Evolutionary conservation across 768 basidiomycete genomes (phyloP).

Genomic region (Zangia roseola): DNA sequence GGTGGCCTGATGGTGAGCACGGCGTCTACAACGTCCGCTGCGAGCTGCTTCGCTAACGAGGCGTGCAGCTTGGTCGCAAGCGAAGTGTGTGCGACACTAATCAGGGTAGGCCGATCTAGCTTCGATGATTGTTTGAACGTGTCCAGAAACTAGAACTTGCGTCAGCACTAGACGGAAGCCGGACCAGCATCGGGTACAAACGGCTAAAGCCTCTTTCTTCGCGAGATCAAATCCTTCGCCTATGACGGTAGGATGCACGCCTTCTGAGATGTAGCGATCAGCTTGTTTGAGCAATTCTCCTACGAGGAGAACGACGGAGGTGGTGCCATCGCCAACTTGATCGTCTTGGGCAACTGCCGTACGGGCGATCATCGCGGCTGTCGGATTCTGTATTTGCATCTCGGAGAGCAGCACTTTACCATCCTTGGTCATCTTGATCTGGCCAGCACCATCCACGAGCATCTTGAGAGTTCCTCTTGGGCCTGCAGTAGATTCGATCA

Average conservation of each 20-base stretch:
- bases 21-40: slow-evolving; percentile 93
- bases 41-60: slow-evolving; percentile 79
- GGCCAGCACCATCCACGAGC: slow-evolving; percentile 97
- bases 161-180: slow-evolving; percentile 18
- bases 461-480: slow-evolving; percentile 98
- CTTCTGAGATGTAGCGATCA: slow-evolving; percentile 96
- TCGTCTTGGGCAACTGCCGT: slow-evolving; percentile 99
- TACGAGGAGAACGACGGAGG: slow-evolving; percentile 93
- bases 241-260: slow-evolving; percentile 96
- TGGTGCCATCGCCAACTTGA: slow-evolving; percentile 98
- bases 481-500: slow-evolving; percentile 49
- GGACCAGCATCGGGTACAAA: slow-evolving; percentile 41
- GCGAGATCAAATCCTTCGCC: slow-evolving; percentile 95
- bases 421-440: slow-evolving; percentile 99
- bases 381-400: slow-evolving; percentile 99
- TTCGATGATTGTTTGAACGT: slow-evolving; percentile 75
- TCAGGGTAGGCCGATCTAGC: slow-evolving; percentile 86
- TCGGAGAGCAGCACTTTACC: slow-evolving; percentile 97
- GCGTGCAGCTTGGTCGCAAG: slow-evolving; percentile 90
- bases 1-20: slow-evolving; percentile 83
- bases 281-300: slow-evolving; percentile 97
- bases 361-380: slow-evolving; percentile 97
- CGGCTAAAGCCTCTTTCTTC: slow-evolving; percentile 89
- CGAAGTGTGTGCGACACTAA: slow-evolving; percentile 93
- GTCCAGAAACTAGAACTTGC: slow-evolving; percentile 77